phyloP scores from a whole-genome alignment of 2,329 filamentous ascomycete species.

The Aschersonia sp. region DNA sequence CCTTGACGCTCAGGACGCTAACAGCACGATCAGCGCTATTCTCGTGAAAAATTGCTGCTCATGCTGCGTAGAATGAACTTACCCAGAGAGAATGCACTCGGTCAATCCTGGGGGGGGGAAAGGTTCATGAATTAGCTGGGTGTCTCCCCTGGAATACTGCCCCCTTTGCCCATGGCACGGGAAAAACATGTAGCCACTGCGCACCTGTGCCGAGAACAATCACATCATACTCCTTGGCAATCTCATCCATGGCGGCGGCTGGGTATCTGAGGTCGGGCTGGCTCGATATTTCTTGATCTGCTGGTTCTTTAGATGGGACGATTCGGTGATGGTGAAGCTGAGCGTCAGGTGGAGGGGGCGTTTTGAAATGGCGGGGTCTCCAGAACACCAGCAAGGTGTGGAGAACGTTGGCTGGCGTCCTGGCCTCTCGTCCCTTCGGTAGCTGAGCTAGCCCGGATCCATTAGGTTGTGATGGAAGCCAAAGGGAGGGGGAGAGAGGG shows the following conservation, averaged over 20 bases:
- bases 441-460: conserved; percentile 1
- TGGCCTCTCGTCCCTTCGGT: not conserved
- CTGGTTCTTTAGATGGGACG: not conserved
- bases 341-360: not conserved
- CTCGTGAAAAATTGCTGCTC: not conserved
- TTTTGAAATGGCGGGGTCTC: conserved; percentile 14
- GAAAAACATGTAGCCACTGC: conserved; percentile 13
- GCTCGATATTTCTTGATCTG: too few species aligned
- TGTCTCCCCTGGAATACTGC: not conserved
- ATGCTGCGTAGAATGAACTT: conserved; percentile 19
- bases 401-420: conserved; percentile 1
- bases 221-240: conserved; percentile 96
- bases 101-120: conserved; percentile 55
- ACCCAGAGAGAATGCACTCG: conserved; percentile 98
- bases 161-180: not conserved
- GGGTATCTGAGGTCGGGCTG: not conserved
- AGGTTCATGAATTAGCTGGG: conserved; percentile 1
- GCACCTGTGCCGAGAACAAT: conserved; percentile 94
- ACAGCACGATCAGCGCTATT: not conserved
- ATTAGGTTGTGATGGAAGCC: not conserved
- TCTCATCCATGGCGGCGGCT: conserved; percentile 70
- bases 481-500: conserved; percentile 1
- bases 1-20: conserved; percentile 89
- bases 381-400: conserved; percentile 11
- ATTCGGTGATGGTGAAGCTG: not conserved